These are phyloP conservation scores for Trichoderma koningii DNA, from an alignment of 2,329 filamentous ascomycete species.

Conservation along the genomic window DNA sequence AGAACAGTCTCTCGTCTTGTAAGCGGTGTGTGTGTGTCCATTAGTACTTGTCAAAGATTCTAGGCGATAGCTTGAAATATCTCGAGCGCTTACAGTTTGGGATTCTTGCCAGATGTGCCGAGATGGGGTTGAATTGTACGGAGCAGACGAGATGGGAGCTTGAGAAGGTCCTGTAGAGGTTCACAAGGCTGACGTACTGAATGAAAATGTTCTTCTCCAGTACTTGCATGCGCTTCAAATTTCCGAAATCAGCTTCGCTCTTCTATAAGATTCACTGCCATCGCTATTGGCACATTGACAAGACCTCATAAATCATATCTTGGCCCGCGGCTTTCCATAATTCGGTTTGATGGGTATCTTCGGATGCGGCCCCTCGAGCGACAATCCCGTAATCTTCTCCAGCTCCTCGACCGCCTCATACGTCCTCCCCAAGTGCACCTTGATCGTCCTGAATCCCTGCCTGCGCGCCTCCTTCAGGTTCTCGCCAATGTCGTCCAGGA, in stretches of 20 bases:
- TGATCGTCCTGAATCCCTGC: conserved; percentile 78
- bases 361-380: conserved; percentile 58
- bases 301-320: conserved; percentile 39
- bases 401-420: conserved; percentile 81
- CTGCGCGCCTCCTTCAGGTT: conserved; percentile 80
- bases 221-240: not conserved
- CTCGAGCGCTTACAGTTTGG: no score
- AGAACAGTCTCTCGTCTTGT: no score
- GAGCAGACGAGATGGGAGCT: no score
- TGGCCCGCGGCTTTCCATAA: conserved; percentile 42
- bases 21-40: no score
- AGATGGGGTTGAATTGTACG: no score
- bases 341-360: conserved; percentile 50
- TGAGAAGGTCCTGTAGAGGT: no score
- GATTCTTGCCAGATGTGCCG: no score
- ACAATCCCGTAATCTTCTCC: conserved; percentile 72
- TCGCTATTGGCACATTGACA: not conserved
- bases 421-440: conserved; percentile 76
- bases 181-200: not conserved
- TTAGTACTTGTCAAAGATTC: no score
- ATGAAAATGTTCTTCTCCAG: not conserved
- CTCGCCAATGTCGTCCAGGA: conserved; percentile 91
- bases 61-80: no score
- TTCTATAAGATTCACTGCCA: not conserved
- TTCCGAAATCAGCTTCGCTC: not conserved